Base-by-base conservation (phyloP, 257 asterid species). In the Orobanche coerulescens region DNA sequence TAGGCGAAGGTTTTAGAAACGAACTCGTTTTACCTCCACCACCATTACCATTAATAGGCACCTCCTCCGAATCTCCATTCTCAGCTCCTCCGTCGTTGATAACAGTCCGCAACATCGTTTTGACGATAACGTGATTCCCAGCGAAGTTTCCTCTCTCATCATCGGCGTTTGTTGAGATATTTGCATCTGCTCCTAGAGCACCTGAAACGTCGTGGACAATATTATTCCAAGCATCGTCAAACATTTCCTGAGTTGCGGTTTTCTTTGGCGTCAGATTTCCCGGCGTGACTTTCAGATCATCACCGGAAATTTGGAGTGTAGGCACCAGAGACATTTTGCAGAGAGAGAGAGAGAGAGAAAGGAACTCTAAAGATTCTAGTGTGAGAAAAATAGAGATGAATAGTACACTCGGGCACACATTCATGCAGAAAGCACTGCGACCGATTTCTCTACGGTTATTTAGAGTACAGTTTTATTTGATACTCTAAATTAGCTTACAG, bases 1-100 rank as follows among this genome's bases (percentile, higher is more conserved):
- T 74, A 36, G 80, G 75, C 11, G 83, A 74, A 50, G 68, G 77
- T 65, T 71, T 74, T 67, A 78, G 62, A 24, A 61, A 53, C 37
- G 67, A 67, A 33, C 51, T 43, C 58, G 68, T 36, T 53, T 69
- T 73, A 10, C 74, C 78, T 15, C 58, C 63, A 12, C 39, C 44
- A 13, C 59, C 71, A 7, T 18, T 56, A 16, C 52, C 42, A 6
- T 49, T 61, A 42, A 30, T 55, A 20, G 56, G 18, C 37, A 51
- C 61, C 50, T 36, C 65, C 37, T 61, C 74, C 12, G 63, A 25
- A 2, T 62, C 71, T 26, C 43, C 44, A 34, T 9, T 61, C 44
- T 62, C 76, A 8, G 65, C 67, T 50, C 20, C 64, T 5, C 20
- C 68, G 13, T 53, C 47, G 28, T 58, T 16, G 48, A 30, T 30